A percentile compares a stretch with the other conserved stretches of the same genome.
Conservation (phyloP, 202 grass and related monocot species). For the Musa balbisiana region DNA sequence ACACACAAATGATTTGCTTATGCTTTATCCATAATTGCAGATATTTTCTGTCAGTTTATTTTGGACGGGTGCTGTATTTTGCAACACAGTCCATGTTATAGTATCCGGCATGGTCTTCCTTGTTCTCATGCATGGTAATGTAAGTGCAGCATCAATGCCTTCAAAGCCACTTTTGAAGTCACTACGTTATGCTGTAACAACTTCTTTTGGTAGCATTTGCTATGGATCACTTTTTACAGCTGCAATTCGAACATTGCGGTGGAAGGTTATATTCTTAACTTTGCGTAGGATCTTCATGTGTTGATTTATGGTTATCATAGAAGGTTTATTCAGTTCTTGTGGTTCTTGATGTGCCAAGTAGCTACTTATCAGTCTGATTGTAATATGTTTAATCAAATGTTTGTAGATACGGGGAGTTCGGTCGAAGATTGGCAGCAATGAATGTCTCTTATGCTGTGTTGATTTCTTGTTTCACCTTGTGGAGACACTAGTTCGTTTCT, state of each 20-base stretch:
- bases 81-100: slow-evolving; percentile 97
- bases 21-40: slow-evolving; percentile 27
- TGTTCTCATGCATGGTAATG: slow-evolving; percentile 77
- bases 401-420: slow-evolving; percentile 82
- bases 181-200: slow-evolving; percentile 72
- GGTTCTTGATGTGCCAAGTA: neutral
- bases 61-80: slow-evolving; percentile 87
- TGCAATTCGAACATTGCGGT: slow-evolving; percentile 89
- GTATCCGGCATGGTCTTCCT: slow-evolving; percentile 99
- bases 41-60: slow-evolving; percentile 93
- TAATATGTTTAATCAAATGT: slow-evolving; percentile 10
- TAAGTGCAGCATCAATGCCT: slow-evolving; percentile 66
- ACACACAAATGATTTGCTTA: neutral
- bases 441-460: slow-evolving; percentile 91
- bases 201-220: slow-evolving; percentile 97
- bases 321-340: neutral
- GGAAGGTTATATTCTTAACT: slow-evolving; percentile 48
- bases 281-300: too few species aligned
- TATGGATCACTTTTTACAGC: slow-evolving; percentile 98
- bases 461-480: slow-evolving; percentile 98
- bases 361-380: neutral
- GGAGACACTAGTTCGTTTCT: slow-evolving; percentile 92
- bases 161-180: slow-evolving; percentile 71
- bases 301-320: slow-evolving; percentile 9
- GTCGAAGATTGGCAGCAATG: slow-evolving; percentile 90